Evolutionary conservation across 805 yeast species (phyloP).

Genomic region (Naumovozyma castellii): DNA sequence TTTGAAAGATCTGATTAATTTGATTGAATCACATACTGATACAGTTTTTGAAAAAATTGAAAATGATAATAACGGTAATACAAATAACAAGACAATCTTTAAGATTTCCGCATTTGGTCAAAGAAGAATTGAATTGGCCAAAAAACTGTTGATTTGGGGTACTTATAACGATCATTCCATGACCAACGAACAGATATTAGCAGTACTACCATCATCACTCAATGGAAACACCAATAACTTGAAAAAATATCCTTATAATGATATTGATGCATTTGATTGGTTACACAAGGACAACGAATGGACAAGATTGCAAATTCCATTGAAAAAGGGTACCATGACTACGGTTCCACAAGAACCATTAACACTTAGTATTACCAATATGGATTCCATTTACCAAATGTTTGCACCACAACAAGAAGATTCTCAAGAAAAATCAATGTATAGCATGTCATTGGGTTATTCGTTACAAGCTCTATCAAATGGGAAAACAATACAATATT

Average conservation of each 20-base stretch:
- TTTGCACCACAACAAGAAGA: background rate
- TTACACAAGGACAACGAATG: slow-evolving; percentile 14
- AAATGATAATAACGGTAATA: background rate
- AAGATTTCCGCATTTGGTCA: slow-evolving; percentile 23
- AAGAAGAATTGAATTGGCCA: slow-evolving; percentile 20
- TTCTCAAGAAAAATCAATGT: background rate
- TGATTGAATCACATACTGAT: slow-evolving; percentile 18
- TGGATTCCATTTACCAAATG: background rate
- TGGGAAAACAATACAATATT: slow-evolving; percentile 3
- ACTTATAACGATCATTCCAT: slow-evolving; percentile 1
- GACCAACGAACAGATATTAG: no score
- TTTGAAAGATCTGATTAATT: background rate
- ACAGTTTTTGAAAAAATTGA: slow-evolving; percentile 12
- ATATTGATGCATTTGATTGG: slow-evolving; percentile 24
- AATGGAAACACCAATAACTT: no score
- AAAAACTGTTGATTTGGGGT: slow-evolving; percentile 21
- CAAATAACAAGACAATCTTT: background rate
- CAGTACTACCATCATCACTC: no score
- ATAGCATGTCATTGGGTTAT: slow-evolving; percentile 15
- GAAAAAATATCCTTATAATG: slow-evolving; percentile 20
- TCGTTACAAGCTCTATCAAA: slow-evolving; percentile 22
- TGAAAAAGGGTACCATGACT: background rate
- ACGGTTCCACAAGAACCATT: background rate
- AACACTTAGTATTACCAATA: background rate
- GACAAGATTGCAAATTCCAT: slow-evolving; percentile 15